Evolutionary conservation across 768 basidiomycete genomes (phyloP), one percentile per base, ranked within the genome.

Genomic region (Tylopilus plumbeoviolaceoides): DNA sequence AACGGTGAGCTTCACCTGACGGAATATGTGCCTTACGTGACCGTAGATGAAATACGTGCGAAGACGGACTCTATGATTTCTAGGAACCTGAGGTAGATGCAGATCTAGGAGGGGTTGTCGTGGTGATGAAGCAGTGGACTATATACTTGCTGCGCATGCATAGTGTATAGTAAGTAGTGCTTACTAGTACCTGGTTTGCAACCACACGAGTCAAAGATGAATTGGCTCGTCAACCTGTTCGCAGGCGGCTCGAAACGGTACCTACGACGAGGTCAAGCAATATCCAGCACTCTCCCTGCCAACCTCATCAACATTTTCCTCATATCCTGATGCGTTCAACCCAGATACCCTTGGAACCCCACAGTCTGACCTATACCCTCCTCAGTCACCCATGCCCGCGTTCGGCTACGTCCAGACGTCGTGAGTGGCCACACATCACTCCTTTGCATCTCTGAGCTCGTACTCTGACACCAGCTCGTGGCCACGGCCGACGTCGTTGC

Each of bases 231-330:
- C 27, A 81, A 82, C 59, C 73, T 88, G 51, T 89, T 90, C 70
- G 75, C 79, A 20, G 65, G 76, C 47, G 76, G 79, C 57, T 69
- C 68, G 45, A 65, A 75, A 23, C 76, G 78, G 63, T 77, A 75
- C 56, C 63, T 75, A 31, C 72, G 82, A 53, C 78, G 78, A 65
- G 78, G 80, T 50, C 84, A 85, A 68, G 82, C 87, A 27, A 80
- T 93, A 59, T 82, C 81, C 31, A 83, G 82, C 15, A 94, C 92
- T 95, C 72, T 87, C 89, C 45, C 76, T 95, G 31, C 89, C 90
- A 42, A 83, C 83, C 4, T 81, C 84, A 23, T 87, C 87, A 15
- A 72, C 73, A 50, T 72, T 76, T 54, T 57, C 72, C 44, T 53
- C 78, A 30, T 81, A 81, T 62, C 79, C 79, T 20, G 84, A 84